Percentiles rank a stretch among this genome's conserved stretches.
Evolutionary conservation across 2,329 filamentous ascomycete species (phyloP).

Genomic region (Gaeumannomyces sp.): DNA sequence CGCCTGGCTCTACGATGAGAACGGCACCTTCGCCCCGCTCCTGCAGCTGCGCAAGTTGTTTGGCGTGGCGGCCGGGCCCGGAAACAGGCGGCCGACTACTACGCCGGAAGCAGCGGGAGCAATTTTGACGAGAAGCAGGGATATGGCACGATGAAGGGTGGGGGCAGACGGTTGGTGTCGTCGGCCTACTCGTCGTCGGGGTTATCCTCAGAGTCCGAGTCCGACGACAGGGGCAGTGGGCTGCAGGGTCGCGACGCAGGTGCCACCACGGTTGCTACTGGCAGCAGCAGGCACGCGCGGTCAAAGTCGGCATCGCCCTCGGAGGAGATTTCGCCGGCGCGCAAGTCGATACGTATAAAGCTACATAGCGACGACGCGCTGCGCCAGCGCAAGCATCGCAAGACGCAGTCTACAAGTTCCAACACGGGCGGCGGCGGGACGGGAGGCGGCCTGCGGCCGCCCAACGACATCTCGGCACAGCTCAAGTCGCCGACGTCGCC

Average conservation of each 20-base stretch:
- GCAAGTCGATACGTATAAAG: conserved; percentile 86
- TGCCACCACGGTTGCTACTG: conserved; percentile 9
- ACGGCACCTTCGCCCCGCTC: conserved; percentile 73
- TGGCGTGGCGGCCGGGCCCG: conserved; percentile 35
- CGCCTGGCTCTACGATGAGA: conserved; percentile 74
- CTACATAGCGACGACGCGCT: conserved; percentile 73
- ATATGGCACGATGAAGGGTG: conserved; percentile 19
- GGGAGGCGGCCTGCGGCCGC: conserved; percentile 22
- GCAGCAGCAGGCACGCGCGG: conserved; percentile 45
- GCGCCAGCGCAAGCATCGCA: conserved; percentile 65
- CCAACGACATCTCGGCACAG: conserved; percentile 63
- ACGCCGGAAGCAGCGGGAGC: conserved; percentile 22
- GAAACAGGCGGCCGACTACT: conserved; percentile 42
- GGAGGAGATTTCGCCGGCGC: conserved; percentile 61
- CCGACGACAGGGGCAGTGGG: conserved; percentile 39
- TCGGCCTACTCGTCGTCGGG: conserved; percentile 56
- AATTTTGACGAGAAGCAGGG: conserved; percentile 25
- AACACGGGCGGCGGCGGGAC: conserved; percentile 32
- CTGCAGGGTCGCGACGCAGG: conserved; percentile 14
- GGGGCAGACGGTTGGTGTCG: conserved; percentile 22
- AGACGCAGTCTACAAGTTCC: conserved; percentile 45
- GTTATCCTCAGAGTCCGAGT: conserved; percentile 66
- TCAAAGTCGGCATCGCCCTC: conserved; percentile 51
- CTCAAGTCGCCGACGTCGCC: conserved; percentile 93
- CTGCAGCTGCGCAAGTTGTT: conserved; percentile 64